These are phyloP conservation scores for Posidonia australis DNA, from an alignment of 106 monocot genomes.

Conservation along the genomic window DNA sequence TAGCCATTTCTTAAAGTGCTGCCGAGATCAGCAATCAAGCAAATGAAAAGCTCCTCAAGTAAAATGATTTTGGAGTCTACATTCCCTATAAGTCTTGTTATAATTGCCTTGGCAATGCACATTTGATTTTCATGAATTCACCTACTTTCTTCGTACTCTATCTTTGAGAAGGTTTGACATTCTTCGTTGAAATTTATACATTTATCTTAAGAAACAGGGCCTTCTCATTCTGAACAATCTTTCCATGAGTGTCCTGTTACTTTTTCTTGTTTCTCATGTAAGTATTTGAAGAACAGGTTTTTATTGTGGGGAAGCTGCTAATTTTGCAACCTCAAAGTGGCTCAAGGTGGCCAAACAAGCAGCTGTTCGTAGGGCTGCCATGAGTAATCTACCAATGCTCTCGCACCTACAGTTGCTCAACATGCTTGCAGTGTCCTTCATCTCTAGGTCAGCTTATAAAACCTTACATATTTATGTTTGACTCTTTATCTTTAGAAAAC, in stretches of 20 bases:
- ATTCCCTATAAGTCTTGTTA: too few relatives aligned
- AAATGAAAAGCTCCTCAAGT: too few relatives aligned
- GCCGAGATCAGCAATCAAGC: too few relatives aligned
- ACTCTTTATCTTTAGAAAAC: background rate
- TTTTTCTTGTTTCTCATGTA: background rate
- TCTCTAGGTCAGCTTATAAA: conserved; percentile 47
- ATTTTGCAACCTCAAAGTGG: conserved; percentile 98
- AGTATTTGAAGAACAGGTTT: conserved; percentile 40
- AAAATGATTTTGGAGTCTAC: too few relatives aligned
- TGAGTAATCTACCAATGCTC: conserved; percentile 98
- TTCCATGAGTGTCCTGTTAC: background rate
- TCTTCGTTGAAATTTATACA: too few relatives aligned
- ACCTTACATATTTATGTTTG: background rate
- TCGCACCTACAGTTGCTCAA: conserved; percentile 98
- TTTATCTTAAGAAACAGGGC: too few relatives aligned
- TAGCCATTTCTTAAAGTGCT: too few relatives aligned
- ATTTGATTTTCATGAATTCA: too few relatives aligned
- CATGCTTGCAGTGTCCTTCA: conserved; percentile 83
- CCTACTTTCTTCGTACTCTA: too few relatives aligned
- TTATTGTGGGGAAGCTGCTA: conserved; percentile 99
- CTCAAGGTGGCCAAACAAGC: conserved; percentile 92
- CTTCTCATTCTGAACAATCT: too few relatives aligned
- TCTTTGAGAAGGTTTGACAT: too few relatives aligned
- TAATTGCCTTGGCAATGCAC: too few relatives aligned
- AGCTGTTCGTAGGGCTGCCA: conserved; percentile 95